Evolutionary conservation across 768 basidiomycete species (phyloP), one percentile per base, ranked within the genome.

Genomic region (Melanogaster broomeanus): DNA sequence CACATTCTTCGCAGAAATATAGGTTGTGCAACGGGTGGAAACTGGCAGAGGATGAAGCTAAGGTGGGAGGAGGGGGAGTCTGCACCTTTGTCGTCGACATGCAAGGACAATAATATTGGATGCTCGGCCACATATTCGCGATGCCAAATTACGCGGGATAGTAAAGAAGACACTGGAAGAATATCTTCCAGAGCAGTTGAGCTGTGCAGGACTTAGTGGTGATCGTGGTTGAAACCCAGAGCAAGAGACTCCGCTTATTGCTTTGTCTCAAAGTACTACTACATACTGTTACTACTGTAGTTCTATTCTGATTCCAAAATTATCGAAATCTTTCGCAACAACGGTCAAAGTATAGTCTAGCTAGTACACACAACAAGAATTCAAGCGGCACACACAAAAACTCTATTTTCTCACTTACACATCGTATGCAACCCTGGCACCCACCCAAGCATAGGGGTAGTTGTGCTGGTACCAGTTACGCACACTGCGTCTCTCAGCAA

Each of bases 1-100:
- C 96, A 70, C 97, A 99, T 80, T 98, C 96, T 70, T 98, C 95
- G 69, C 97, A 99, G 68, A 98, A 98, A 71, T 93, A 97, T 8
- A 99, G 83, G 25, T 80, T 81, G 61, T 91, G 82, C 2, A 98
- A 79, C 6, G 87, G 80, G 60, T 95, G 91, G 65, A 94, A 92
- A 59, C 83, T 86, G 61, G 85, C 81, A 0, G 85, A 82, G 0
- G 93, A 92, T 0, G 93, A 91, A 2, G 81, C 73, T 0, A 90
- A 76, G 60, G 84, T 85, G 1, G 89, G 90, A 3, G 85, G 87
- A 11, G 90, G 90, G 11, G 87, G 85, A 2, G 56, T 37, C 21
- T 57, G 59, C 19, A 77, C 67, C 15, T 78, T 78, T 45, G 57
- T 55, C 8, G 48, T 59, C 18, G 85, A 81, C 13, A 85, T 75